A percentile compares a stretch with the other conserved stretches of the same genome.
phyloP scores from a whole-genome alignment of 2,329 filamentous ascomycete species.

The Aspergillus persii region DNA sequence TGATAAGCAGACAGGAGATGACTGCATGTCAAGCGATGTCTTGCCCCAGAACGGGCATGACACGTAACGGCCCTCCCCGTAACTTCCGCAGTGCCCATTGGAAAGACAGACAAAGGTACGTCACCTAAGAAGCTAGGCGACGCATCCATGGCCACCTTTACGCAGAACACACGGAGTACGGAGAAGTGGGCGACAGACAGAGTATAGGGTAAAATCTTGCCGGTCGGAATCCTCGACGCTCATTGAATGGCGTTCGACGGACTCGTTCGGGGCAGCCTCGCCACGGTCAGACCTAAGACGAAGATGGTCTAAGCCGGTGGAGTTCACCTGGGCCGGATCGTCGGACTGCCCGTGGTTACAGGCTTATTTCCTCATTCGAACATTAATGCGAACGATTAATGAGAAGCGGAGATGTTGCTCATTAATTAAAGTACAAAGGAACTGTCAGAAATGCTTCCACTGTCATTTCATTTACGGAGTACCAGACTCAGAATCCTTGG shows the following conservation, averaged over 20 bases:
- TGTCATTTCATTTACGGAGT: too few species aligned
- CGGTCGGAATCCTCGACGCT: background rate
- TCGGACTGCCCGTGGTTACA: background rate
- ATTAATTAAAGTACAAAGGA: background rate
- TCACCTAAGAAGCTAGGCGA: background rate
- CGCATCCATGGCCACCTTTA: background rate
- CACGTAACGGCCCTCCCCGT: constrained; percentile 27
- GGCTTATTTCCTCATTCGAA: background rate
- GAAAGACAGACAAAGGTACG: background rate
- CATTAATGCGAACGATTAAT: background rate
- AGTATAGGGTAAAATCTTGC: background rate
- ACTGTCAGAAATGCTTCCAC: background rate
- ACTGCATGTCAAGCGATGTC: constrained; percentile 10
- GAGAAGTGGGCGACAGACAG: background rate
- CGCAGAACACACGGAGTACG: background rate
- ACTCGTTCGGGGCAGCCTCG: background rate
- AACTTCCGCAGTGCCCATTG: background rate
- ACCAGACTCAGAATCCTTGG: background rate
- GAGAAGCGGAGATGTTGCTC: background rate
- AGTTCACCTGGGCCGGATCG: background rate
- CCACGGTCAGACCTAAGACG: background rate
- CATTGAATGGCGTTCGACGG: background rate
- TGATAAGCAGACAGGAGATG: background rate
- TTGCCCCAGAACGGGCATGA: constrained; percentile 28
- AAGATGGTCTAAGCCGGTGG: background rate